Percentiles rank a stretch among this genome's conserved stretches.
These are phyloP conservation scores for Juncus effusus DNA, from an alignment of 176 grass and related monocot species.

Conservation along the genomic window DNA sequence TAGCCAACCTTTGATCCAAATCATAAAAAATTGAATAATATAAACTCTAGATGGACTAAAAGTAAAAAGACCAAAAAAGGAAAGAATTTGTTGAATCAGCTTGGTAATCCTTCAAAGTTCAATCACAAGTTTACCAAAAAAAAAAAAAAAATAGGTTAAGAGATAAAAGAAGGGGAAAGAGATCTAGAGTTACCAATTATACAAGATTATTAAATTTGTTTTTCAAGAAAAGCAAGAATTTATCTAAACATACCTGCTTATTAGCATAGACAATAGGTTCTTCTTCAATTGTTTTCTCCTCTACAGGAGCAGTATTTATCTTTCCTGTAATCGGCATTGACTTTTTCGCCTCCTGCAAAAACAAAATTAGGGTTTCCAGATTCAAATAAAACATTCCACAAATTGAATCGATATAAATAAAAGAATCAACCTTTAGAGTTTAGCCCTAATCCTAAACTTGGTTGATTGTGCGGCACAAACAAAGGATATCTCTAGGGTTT, in stretches of 20 bases:
- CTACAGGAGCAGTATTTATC: conserved; percentile 53
- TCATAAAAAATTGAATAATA: conserved; percentile 2
- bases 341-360: conserved; percentile 72
- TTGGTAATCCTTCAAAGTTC: too few species aligned
- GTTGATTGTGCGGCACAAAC: neutral
- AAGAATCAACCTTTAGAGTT: too few species aligned
- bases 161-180: neutral
- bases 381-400: neutral
- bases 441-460: neutral
- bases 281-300: conserved; percentile 82
- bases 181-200: neutral
- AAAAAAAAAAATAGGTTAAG: conserved; percentile 1
- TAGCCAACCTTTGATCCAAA: neutral
- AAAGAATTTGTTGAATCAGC: neutral
- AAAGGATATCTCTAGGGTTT: too few species aligned
- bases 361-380: neutral
- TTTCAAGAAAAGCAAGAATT: conserved; percentile 7
- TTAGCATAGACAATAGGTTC: conserved; percentile 69
- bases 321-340: conserved; percentile 55
- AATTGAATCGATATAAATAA: neutral
- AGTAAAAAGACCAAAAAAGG: conserved; percentile 4
- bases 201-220: neutral
- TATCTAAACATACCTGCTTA: conserved; percentile 52
- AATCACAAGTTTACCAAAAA: neutral
- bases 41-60: neutral